Conservation (phyloP, 2,329 filamentous ascomycete genomes). For the Aspergillus alliaceus region DNA sequence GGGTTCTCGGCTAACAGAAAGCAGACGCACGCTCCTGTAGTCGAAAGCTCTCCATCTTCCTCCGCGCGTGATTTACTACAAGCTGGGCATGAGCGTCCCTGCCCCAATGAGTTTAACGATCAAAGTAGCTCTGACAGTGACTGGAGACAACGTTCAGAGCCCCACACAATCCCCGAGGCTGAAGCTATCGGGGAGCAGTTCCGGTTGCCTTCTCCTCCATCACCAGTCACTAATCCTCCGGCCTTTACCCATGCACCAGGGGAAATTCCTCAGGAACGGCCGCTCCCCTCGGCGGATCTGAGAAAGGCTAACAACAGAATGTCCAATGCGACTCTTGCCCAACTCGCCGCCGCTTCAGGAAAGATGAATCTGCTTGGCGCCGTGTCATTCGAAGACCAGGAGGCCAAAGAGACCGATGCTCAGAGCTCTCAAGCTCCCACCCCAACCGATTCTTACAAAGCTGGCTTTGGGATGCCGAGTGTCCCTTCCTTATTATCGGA, state of each 20-base stretch:
- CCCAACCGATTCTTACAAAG: conserved; percentile 25
- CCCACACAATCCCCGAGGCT: conserved; percentile 11
- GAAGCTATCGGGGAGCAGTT: conserved; percentile 37
- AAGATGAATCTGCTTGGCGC: conserved; percentile 46
- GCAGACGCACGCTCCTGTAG: conserved; percentile 16
- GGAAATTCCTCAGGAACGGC: conserved; percentile 66
- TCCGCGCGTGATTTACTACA: conserved; percentile 36
- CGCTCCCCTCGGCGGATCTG: conserved; percentile 73
- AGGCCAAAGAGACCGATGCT: conserved; percentile 35
- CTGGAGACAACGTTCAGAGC: conserved; percentile 18
- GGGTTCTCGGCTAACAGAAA: conserved; percentile 19
- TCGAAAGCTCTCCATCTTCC: conserved; percentile 36
- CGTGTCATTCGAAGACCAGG: conserved; percentile 40
- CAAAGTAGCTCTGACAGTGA: conserved; percentile 45
- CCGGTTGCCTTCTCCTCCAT: conserved; percentile 61
- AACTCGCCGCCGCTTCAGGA: conserved; percentile 70
- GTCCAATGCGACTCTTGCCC: conserved; percentile 76
- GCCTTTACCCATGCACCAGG: conserved; percentile 75
- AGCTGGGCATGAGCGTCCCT: conserved; percentile 20
- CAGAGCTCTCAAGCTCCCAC: conserved; percentile 43
- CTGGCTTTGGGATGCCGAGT: conserved; percentile 1
- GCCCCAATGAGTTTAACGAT: conserved; percentile 30
- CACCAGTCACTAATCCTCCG: conserved; percentile 76
- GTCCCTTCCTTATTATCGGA: conserved; percentile 4
- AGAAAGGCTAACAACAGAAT: conserved; percentile 80